A percentile compares a stretch with the other conserved stretches of the same genome.
Evolutionary conservation across 352 stramenopile genomes (phyloP).

Genomic region (Lagenidium giganteum): DNA sequence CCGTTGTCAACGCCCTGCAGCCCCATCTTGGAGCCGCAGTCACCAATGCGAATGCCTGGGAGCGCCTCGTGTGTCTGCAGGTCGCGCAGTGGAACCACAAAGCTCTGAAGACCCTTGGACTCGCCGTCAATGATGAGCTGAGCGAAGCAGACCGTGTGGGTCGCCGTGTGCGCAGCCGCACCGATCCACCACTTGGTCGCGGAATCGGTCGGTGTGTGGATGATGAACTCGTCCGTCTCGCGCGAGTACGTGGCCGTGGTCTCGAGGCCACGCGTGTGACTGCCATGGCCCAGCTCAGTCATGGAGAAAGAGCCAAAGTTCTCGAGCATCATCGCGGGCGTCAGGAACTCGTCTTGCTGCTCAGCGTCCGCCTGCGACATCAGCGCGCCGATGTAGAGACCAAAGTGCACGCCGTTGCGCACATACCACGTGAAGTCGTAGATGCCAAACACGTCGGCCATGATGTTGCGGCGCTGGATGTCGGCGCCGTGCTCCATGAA

Average conservation of each 20-base stretch:
- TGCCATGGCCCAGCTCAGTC: slow-evolving; percentile 92
- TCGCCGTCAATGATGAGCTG: slow-evolving; percentile 78
- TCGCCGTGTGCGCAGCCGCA: slow-evolving; percentile 90
- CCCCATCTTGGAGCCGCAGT: slow-evolving; percentile 68
- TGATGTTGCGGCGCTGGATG: slow-evolving; percentile 48
- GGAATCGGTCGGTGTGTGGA: slow-evolving; percentile 94
- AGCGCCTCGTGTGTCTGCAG: slow-evolving; percentile 56
- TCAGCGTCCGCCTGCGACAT: slow-evolving; percentile 69
- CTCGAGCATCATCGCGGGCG: slow-evolving; percentile 60
- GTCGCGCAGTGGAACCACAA: slow-evolving; percentile 93
- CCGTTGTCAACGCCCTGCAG: slow-evolving; percentile 76
- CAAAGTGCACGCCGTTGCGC: slow-evolving; percentile 81
- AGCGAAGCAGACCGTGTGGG: slow-evolving; percentile 94
- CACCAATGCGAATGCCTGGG: slow-evolving; percentile 50
- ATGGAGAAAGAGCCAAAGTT: slow-evolving; percentile 86
- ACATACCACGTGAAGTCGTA: slow-evolving; percentile 65
- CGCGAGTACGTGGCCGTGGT: slow-evolving; percentile 94
- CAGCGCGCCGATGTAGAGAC: slow-evolving; percentile 75
- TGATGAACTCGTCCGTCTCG: slow-evolving; percentile 88
- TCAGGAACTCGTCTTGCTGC: slow-evolving; percentile 81
- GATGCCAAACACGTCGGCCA: slow-evolving; percentile 58
- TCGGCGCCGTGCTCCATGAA: slow-evolving; percentile 54
- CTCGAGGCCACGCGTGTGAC: slow-evolving; percentile 85
- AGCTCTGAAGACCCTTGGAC: slow-evolving; percentile 93
- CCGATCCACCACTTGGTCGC: slow-evolving; percentile 97